Base-by-base conservation (phyloP, 352 stramenopile species). In the Pythium phragmiticola region DNA sequence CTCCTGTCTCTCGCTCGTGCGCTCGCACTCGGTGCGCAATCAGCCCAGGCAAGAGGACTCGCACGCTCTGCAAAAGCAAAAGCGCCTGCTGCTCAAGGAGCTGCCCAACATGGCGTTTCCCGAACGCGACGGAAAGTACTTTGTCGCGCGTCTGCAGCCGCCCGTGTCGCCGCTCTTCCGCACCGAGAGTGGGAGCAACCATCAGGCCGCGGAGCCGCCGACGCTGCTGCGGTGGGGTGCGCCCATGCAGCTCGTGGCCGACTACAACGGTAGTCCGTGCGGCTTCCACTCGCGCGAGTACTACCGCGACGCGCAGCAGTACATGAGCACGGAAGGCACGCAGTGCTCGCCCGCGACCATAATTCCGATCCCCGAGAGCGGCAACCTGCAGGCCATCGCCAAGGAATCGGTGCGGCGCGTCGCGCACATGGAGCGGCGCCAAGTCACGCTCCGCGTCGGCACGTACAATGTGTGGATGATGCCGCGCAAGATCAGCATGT, bases 381-480 rank as follows among this genome's bases (percentile, higher is more conserved):
- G 77, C 14, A 76, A 89, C 21, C 69, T 92, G 21, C 82, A 81
- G 43, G 83, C 72, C 19, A 80, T 89, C 70, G 80, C 82, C 7
- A 87, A 89, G 55, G 82, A 90, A 48, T 92, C 82, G 4, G 86
- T 83, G 37, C 77, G 80, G 9, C 77, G 67, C 23, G 65, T 92
- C 28, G 80, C 82, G 11, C 77, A 88, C 41, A 52, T 89, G 16
- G 80, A 90, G 43, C 75, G 74, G 33, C 77, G 77, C 17, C 78
- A 80, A 19, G 79, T 92, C 30, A 63, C 60, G 26, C 36, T 92
- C 7, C 80, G 67, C 28, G 70, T 92, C 7, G 84, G 81, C 28
- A 92, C 81, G 13, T 92, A 90, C 73, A 92, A 90, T 57, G 80
- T 92, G 14, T 92, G 84, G 84, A 92, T 92, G 84, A 77, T 92